Conservation (phyloP, 768 basidiomycete genomes). For the Suillus clintonianus region DNA sequence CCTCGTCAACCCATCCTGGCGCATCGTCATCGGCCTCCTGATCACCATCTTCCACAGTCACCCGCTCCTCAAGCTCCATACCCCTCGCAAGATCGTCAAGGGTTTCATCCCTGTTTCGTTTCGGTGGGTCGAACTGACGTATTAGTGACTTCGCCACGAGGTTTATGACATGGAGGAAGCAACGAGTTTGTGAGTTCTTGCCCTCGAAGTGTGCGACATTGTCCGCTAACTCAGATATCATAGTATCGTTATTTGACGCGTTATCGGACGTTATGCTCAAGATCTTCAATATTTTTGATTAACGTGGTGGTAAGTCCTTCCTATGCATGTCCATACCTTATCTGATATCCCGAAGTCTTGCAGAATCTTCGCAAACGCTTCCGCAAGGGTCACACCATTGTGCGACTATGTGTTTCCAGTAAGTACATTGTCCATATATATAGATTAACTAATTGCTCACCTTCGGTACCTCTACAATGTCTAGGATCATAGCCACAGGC, state of each 20-base stretch:
- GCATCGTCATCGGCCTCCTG: constrained; percentile 5
- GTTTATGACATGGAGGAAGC: constrained; percentile 43
- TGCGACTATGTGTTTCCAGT: constrained; percentile 16
- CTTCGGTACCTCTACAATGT: constrained; percentile 25
- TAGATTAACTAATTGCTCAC: constrained; percentile 5
- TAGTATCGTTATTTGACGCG: constrained; percentile 27
- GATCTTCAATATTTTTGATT: constrained; percentile 16
- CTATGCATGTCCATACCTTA: constrained; percentile 3
- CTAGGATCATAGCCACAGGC: constrained; percentile 15
- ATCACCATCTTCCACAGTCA: neutral
- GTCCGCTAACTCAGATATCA: constrained; percentile 18
- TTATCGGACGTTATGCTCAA: constrained; percentile 24
- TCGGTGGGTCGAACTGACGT: constrained; percentile 32
- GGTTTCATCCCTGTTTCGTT: neutral
- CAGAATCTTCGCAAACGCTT: constrained; percentile 18
- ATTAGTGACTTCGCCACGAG: constrained; percentile 35
- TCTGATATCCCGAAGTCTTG: constrained; percentile 23
- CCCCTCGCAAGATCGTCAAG: neutral
- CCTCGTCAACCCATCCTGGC: constrained; percentile 19
- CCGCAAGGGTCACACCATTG: constrained; percentile 15
- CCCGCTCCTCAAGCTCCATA: neutral
- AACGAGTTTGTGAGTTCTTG: constrained; percentile 24
- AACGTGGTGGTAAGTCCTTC: neutral
- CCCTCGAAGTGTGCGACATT: constrained; percentile 27
- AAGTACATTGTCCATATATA: neutral